These are phyloP conservation scores for Penicillium egyptiacum DNA, from an alignment of 495 filamentous ascomycete genomes.

Conservation along the genomic window DNA sequence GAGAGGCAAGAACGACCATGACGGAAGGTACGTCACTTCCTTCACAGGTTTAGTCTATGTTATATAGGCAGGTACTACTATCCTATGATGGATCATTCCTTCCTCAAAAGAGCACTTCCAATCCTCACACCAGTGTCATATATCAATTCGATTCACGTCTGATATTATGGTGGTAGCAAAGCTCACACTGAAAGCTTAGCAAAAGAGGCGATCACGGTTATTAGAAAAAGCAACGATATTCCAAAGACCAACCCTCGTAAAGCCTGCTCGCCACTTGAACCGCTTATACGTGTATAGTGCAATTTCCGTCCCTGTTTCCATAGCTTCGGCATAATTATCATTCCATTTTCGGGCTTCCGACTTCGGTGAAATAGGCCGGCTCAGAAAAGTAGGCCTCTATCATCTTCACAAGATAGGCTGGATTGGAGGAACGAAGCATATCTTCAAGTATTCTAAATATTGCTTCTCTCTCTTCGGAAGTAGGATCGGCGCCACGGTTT, in stretches of 20 bases:
- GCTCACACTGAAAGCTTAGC: not conserved
- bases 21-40: no score
- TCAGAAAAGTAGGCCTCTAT: not conserved
- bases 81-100: no score
- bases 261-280: not conserved
- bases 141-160: no score
- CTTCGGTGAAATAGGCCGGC: not conserved
- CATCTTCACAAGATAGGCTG: not conserved
- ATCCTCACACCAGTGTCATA: no score
- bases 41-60: no score
- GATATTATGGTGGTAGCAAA: not conserved
- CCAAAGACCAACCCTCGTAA: not conserved
- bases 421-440: not conserved
- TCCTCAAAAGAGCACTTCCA: no score
- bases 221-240: not conserved
- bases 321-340: not conserved
- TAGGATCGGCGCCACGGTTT: not conserved
- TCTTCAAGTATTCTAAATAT: not conserved
- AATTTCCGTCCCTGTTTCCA: not conserved
- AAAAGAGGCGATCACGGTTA: not conserved
- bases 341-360: not conserved
- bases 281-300: not conserved
- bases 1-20: no score
- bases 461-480: not conserved
- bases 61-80: no score